These are phyloP conservation scores for Barnettozyma californica DNA, from an alignment of 805 yeast species.

Conservation along the genomic window DNA sequence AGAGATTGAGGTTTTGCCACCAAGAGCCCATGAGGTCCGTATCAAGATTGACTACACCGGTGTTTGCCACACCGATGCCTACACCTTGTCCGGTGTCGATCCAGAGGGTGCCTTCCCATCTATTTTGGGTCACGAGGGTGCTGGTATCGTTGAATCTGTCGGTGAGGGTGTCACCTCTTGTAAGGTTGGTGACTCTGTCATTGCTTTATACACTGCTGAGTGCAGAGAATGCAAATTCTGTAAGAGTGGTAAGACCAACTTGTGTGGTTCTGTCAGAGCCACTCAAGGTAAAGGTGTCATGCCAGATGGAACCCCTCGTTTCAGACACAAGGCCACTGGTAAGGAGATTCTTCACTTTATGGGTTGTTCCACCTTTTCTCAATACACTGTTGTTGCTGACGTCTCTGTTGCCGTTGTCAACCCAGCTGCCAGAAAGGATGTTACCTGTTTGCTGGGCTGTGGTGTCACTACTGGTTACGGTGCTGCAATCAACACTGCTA, in stretches of 20 bases:
- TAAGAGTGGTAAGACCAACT: slow-evolving; percentile 89
- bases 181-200: slow-evolving; percentile 89
- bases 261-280: slow-evolving; percentile 92
- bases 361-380: slow-evolving; percentile 98
- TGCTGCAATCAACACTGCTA: slow-evolving; percentile 92
- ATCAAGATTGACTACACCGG: slow-evolving; percentile 84
- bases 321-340: slow-evolving; percentile 69
- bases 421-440: slow-evolving; percentile 75
- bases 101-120: slow-evolving; percentile 96
- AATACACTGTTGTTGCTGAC: slow-evolving; percentile 97
- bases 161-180: slow-evolving; percentile 93
- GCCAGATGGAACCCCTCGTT: slow-evolving; percentile 97
- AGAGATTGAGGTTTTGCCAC: slow-evolving; percentile 86
- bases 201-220: slow-evolving; percentile 94
- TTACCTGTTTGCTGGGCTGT: slow-evolving; percentile 91
- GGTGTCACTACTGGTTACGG: slow-evolving; percentile 99
- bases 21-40: slow-evolving; percentile 96
- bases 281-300: slow-evolving; percentile 98
- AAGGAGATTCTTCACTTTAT: slow-evolving; percentile 83
- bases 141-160: slow-evolving; percentile 90
- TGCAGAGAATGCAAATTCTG: slow-evolving; percentile 95
- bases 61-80: slow-evolving; percentile 98
- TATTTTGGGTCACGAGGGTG: slow-evolving; percentile 96
- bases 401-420: slow-evolving; percentile 92
- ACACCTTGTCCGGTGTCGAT: slow-evolving; percentile 89